Evolutionary conservation across 345 rosid species (phyloP).

Genomic region (Populus simonii): DNA sequence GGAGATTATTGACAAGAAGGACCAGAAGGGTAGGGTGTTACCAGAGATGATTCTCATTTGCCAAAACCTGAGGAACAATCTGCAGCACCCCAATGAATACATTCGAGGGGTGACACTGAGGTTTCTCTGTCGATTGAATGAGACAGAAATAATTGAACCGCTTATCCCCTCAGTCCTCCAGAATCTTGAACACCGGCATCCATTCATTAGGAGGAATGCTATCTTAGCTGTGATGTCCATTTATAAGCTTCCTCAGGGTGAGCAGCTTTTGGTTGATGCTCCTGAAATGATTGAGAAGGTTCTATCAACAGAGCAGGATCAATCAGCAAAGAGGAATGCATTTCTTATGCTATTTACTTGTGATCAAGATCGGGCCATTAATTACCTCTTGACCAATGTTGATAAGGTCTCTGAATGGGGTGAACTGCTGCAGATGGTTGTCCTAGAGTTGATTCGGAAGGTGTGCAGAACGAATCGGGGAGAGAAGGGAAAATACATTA

Average conservation of each 20-base stretch:
- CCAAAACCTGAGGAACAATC: conserved; percentile 90
- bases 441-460: conserved; percentile 66
- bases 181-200: conserved; percentile 73
- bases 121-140: conserved; percentile 69
- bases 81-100: conserved; percentile 94
- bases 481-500: conserved; percentile 71
- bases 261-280: conserved; percentile 69
- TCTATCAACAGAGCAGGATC: conserved; percentile 64
- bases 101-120: conserved; percentile 82
- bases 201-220: conserved; percentile 68
- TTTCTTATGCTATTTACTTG: conserved; percentile 74
- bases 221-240: conserved; percentile 67
- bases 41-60: conserved; percentile 97
- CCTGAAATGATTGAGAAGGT: conserved; percentile 77
- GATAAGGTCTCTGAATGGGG: conserved; percentile 73
- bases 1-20: conserved; percentile 87
- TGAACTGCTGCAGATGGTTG: conserved; percentile 74
- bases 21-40: conserved; percentile 65
- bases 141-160: conserved; percentile 68
- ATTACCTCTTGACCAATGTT: conserved; percentile 59
- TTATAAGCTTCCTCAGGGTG: conserved; percentile 71
- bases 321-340: conserved; percentile 75
- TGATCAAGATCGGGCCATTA: conserved; percentile 63
- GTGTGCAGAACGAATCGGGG: conserved; percentile 62
- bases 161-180: conserved; percentile 68